phyloP scores from a whole-genome alignment of 2,329 filamentous ascomycete species.

The Nemania sp. region DNA sequence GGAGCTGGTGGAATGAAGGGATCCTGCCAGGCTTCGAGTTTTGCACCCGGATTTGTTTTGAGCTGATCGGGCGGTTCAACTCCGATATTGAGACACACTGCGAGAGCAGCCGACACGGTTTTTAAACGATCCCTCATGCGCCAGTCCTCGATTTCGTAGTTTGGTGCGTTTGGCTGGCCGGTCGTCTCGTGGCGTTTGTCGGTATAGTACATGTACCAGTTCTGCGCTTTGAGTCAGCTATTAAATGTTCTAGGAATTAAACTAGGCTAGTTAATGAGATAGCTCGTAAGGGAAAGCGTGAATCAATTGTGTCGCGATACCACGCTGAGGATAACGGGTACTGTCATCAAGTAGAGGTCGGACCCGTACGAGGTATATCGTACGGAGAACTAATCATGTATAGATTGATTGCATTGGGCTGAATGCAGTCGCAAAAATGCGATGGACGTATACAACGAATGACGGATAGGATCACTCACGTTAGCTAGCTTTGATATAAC shows the following conservation, averaged over 20 bases:
- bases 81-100: constrained; percentile 95
- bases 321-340: no score
- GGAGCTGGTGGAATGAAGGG: constrained; percentile 82
- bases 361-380: neutral
- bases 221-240: constrained; percentile 66
- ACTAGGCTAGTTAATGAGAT: neutral
- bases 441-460: neutral
- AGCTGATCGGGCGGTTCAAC: constrained; percentile 97
- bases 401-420: constrained; percentile 5
- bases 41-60: constrained; percentile 92
- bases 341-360: neutral
- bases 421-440: constrained; percentile 1
- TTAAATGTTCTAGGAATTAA: neutral
- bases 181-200: constrained; percentile 98
- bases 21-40: constrained; percentile 97
- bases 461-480: constrained; percentile 63
- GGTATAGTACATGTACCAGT: constrained; percentile 99
- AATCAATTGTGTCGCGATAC: neutral
- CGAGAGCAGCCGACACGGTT: constrained; percentile 93
- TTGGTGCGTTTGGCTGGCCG: constrained; percentile 80
- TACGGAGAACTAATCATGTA: neutral
- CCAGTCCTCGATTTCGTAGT: constrained; percentile 86
- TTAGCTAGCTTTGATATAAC: constrained; percentile 87
- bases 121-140: constrained; percentile 96
- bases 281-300: neutral